Percentiles rank a stretch among this genome's conserved stretches.
Conservation (phyloP, 2,329 filamentous ascomycete genomes). For the Cryphonectria radicalis region DNA sequence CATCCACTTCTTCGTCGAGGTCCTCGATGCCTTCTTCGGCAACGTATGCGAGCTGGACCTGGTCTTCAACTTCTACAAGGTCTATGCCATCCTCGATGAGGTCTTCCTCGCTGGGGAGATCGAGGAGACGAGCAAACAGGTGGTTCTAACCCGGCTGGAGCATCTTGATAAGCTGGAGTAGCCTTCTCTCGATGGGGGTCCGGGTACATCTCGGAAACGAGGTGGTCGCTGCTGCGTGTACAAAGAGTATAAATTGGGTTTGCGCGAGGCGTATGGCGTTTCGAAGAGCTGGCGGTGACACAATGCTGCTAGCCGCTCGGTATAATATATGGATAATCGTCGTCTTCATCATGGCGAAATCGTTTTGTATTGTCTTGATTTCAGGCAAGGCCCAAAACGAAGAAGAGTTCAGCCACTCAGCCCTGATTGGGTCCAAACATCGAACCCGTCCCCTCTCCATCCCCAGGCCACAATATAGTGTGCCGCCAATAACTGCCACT, state of each 20-base stretch:
- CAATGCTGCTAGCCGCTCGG: background rate
- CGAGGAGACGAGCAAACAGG: slow-evolving; percentile 98
- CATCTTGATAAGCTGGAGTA: slow-evolving; percentile 96
- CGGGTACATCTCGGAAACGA: slow-evolving; percentile 5
- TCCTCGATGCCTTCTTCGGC: slow-evolving; percentile 97
- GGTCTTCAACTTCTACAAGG: slow-evolving; percentile 81
- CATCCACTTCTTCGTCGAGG: slow-evolving; percentile 99
- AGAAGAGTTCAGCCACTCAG: background rate
- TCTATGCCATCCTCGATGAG: slow-evolving; percentile 98
- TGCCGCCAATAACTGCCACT: slow-evolving; percentile 83
- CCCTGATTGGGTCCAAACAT: slow-evolving; percentile 25
- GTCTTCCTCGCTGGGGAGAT: slow-evolving; percentile 98
- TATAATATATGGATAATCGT: background rate
- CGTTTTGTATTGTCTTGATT: background rate
- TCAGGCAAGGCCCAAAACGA: background rate
- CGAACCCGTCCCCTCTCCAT: slow-evolving; percentile 62
- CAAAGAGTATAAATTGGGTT: slow-evolving; percentile 8
- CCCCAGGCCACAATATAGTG: slow-evolving; percentile 95
- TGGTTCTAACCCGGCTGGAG: slow-evolving; percentile 90
- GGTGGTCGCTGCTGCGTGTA: slow-evolving; percentile 18
- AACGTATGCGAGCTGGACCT: slow-evolving; percentile 98
- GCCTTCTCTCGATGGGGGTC: background rate
- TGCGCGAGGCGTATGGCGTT: slow-evolving; percentile 30
- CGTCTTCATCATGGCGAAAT: background rate
- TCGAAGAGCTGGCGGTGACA: background rate